Conservation (phyloP, 805 yeast species). For the Candida suzukii region DNA sequence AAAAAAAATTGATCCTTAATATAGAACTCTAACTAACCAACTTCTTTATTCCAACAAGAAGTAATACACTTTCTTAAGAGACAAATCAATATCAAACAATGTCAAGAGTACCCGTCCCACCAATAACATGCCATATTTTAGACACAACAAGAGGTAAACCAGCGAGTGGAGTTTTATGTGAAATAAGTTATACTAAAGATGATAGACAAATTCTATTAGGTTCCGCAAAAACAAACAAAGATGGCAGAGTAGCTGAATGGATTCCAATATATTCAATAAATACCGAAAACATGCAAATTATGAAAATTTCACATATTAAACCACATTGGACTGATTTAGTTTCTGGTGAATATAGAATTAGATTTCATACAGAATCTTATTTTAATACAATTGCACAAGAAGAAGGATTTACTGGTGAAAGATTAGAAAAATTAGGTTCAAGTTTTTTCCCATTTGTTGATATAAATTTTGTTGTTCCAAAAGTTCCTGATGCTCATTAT, state of each 20-base stretch:
- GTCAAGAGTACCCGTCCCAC: constrained; percentile 23
- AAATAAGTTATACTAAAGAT: constrained; percentile 35
- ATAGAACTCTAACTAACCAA: no score
- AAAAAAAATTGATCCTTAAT: no score
- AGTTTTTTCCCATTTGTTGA: constrained; percentile 89
- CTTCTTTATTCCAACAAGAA: no score
- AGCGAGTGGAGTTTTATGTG: constrained; percentile 68
- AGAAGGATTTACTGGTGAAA: constrained; percentile 14
- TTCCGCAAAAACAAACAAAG: constrained; percentile 61
- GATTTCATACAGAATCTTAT: constrained; percentile 71
- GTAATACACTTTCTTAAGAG: background rate
- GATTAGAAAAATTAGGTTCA: constrained; percentile 13
- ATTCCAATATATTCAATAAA: constrained; percentile 22
- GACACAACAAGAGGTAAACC: constrained; percentile 84
- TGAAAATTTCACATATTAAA: no score
- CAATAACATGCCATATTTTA: constrained; percentile 83
- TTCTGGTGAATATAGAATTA: constrained; percentile 68
- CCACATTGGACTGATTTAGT: constrained; percentile 40
- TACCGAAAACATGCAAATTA: constrained; percentile 1
- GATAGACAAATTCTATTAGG: constrained; percentile 37
- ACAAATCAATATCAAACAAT: background rate
- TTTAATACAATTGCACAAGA: constrained; percentile 26
- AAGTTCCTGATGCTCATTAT: constrained; percentile 72
- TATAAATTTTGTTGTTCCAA: constrained; percentile 59
- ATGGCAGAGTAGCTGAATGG: constrained; percentile 80